These are phyloP conservation scores for Penicillium herquei DNA, from an alignment of 495 filamentous ascomycete genomes.

Conservation along the genomic window DNA sequence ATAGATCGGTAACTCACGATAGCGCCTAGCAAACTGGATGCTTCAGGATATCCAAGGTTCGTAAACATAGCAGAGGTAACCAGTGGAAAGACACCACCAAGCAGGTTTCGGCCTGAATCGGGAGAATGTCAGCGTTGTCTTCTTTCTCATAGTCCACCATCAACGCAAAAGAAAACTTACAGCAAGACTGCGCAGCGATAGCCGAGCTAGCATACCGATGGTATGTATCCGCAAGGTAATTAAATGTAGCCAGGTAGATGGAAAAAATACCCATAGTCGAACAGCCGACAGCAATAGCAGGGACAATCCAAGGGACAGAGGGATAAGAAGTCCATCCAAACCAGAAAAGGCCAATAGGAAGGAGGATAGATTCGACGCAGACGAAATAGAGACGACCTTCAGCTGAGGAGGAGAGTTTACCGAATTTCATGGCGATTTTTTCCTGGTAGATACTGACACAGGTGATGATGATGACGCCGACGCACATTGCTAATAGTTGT, in stretches of 20 bases:
- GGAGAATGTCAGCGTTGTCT: too few species aligned
- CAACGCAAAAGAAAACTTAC: slow-evolving; percentile 26
- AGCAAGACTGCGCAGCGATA: slow-evolving; percentile 82
- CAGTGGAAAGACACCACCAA: slow-evolving; percentile 81
- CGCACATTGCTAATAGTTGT: slow-evolving; percentile 53
- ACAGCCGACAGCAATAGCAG: slow-evolving; percentile 65
- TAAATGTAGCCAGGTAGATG: slow-evolving; percentile 89
- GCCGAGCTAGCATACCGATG: slow-evolving; percentile 82
- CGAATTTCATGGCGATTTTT: slow-evolving; percentile 41
- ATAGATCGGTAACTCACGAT: slow-evolving; percentile 43
- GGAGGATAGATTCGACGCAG: slow-evolving; percentile 65
- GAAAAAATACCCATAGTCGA: slow-evolving; percentile 87
- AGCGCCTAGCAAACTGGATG: slow-evolving; percentile 72
- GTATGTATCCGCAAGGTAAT: slow-evolving; percentile 92
- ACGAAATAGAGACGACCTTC: slow-evolving; percentile 83
- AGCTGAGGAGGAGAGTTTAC: slow-evolving; percentile 53
- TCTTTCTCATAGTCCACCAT: neutral
- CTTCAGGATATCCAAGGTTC: slow-evolving; percentile 68
- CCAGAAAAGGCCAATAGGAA: slow-evolving; percentile 79
- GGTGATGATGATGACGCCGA: slow-evolving; percentile 68
- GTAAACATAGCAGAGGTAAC: slow-evolving; percentile 70
- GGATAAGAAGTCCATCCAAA: slow-evolving; percentile 73
- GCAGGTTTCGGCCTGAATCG: slow-evolving; percentile 64
- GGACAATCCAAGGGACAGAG: slow-evolving; percentile 74
- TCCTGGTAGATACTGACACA: slow-evolving; percentile 75